These are phyloP conservation scores for Zelonia costaricensis DNA, from an alignment of 208 protist species.

Conservation along the genomic window DNA sequence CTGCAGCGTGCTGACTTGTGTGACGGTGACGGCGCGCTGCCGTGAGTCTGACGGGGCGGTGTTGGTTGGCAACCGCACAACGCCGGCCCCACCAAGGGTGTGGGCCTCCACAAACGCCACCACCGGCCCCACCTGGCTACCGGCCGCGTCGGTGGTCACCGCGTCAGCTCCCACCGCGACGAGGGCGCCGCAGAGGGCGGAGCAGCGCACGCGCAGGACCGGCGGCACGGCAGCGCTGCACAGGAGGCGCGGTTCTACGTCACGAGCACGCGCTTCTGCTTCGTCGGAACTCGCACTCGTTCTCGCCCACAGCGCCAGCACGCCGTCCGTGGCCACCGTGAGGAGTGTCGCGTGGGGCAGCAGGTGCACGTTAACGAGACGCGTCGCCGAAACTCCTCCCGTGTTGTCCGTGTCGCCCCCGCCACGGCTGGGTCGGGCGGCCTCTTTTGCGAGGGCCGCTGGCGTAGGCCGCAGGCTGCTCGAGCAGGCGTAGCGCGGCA, in stretches of 20 bases:
- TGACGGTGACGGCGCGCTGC: neutral
- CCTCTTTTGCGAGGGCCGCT: too few species aligned
- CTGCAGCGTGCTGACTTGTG: conserved; percentile 18
- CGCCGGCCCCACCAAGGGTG: conserved; percentile 27
- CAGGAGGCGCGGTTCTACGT: neutral
- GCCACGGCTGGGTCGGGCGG: too few species aligned
- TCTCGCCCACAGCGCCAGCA: conserved; percentile 35
- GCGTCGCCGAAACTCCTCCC: too few species aligned
- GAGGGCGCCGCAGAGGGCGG: conserved; percentile 19
- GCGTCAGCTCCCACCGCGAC: conserved; percentile 31
- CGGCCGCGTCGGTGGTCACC: conserved; percentile 8
- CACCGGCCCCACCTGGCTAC: conserved; percentile 12
- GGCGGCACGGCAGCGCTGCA: conserved; percentile 5
- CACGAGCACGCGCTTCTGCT: too few species aligned
- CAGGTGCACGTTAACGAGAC: conserved; percentile 29
- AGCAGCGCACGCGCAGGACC: conserved; percentile 27
- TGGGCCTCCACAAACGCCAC: conserved; percentile 36
- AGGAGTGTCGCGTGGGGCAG: conserved; percentile 6
- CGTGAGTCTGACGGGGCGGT: neutral
- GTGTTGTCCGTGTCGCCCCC: too few species aligned
- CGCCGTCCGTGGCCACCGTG: conserved; percentile 39
- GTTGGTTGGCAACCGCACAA: conserved; percentile 26
- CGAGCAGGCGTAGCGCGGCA: conserved; percentile 28
- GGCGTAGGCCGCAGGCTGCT: conserved; percentile 22
- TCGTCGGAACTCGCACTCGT: neutral